Base-by-base conservation (phyloP, 179 eudicot species). In the Drosera spatulata region DNA sequence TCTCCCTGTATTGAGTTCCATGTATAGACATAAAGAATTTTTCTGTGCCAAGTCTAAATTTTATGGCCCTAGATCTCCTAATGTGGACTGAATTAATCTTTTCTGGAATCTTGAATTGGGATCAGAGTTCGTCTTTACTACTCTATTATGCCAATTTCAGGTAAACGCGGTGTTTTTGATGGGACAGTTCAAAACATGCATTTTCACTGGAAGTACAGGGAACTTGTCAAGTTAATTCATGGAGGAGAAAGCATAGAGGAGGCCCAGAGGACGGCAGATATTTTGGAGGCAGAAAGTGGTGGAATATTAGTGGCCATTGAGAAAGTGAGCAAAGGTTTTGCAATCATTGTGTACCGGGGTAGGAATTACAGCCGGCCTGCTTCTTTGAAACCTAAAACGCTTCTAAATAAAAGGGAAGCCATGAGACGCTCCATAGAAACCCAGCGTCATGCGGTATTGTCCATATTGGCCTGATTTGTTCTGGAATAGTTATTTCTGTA, bases 141-240 rank as follows among this genome's bases (percentile, higher is more conserved):
- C 33, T 40, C 54, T 54, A 50, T 10, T 39, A 14, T 67, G 38
- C 50, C 10, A n/a, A 67, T 41, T 44, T 39, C 76, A 88, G 99
- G 99, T 62, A 80, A 93, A 53, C 87, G 99, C 53, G 95, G 95
- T 57, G 88, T 95, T 61, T 95, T 95, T 85, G 97, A 83, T 78
- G 99, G 99, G 61, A 95, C 99, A 38, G 75, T 95, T 71, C 96
- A 94, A 73, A 95, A 95, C 77, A 95, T 95, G 99, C 99, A 95
- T 84, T 84, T 95, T 52, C 99, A 95, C 71, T 95, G 99, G 99
- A 95, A 91, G 76, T 95, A 91, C 70, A 76, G 99, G 74, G 99
- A 95, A 72, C 85, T 95, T 61, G 97, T 95, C 56, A 95, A 95
- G 81, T 77, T 95, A 69, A 77, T 91, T 47, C 77, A 86, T 61